Evolutionary conservation across 2,329 filamentous ascomycete species (phyloP).

Genomic region (Pezicula neosporulosa): DNA sequence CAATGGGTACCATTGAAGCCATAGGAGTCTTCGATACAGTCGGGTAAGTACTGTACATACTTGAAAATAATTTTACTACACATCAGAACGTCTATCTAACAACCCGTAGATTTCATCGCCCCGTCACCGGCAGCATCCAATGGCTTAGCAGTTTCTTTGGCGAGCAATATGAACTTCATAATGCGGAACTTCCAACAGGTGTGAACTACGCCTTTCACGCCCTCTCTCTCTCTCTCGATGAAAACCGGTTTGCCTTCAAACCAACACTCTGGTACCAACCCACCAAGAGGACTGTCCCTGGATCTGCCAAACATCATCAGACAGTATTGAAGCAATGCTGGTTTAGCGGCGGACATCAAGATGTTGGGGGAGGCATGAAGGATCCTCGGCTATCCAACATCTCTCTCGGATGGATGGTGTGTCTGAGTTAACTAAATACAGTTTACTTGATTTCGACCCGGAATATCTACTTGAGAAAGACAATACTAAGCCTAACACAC

Average conservation of each 20-base stretch:
- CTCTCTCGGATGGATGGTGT: background rate
- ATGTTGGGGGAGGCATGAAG: background rate
- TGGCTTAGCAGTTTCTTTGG: background rate
- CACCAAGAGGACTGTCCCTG: background rate
- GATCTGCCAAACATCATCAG: too few species aligned
- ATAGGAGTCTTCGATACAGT: constrained; percentile 45
- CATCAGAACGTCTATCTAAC: background rate
- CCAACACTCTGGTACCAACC: constrained; percentile 30
- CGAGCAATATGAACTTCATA: constrained; percentile 31
- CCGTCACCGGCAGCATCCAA: background rate
- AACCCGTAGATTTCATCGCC: background rate
- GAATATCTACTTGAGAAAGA: background rate
- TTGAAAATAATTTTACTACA: too few species aligned
- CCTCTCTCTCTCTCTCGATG: constrained; percentile 42
- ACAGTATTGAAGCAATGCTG: constrained; percentile 1
- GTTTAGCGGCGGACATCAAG: background rate
- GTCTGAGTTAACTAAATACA: background rate
- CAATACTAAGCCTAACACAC: background rate
- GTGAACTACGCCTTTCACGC: constrained; percentile 43
- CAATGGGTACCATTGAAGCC: constrained; percentile 31
- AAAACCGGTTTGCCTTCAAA: constrained; percentile 32
- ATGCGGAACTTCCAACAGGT: constrained; percentile 28
- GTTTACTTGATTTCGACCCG: background rate
- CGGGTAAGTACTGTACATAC: background rate
- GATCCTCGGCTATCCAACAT: background rate